Evolutionary conservation across 2,329 filamentous ascomycete species (phyloP), one percentile per base, ranked within the genome.

Genomic region (Dichotomopilus funicola): DNA sequence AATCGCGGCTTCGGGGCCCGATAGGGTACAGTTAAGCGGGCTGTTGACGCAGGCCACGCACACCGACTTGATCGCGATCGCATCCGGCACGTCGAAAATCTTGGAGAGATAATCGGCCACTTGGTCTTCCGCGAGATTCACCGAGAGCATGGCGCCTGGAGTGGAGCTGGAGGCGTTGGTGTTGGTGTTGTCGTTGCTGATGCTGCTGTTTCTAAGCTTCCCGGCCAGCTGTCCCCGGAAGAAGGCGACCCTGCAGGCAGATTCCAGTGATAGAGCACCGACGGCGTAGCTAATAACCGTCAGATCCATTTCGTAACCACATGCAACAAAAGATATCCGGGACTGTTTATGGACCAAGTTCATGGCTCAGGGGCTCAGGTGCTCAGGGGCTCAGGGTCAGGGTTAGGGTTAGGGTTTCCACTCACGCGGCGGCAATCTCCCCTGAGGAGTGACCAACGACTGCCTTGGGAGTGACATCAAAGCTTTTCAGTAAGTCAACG

Each of bases 381-480:
- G 52, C 5, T 52, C 49, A 40, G 57, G 45, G 51, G 38, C 35
- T 55, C 33, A 68, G 53, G 56, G 66, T 68, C 1, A 66, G 36
- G n/a, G n/a, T n/a, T n/a, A n/a, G 19, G 19, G 36, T 48, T 34
- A 70, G 51, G 55, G 36, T 8, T 41, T 12, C 9, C 12, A 41
- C 40, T 41, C 40, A 72, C 37, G 68, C 70, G 1, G 69, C 70
- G 0, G 69, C 69, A 36, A 71, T 70, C 37, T 72, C 70, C 3
- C 70, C 70, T 0, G 63, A 67, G 0, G 70, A 72, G 50, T 71
- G 69, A 0, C 70, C 70, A 2, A 70, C 53, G 0, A 70, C 66
- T 0, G 63, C 63, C 0, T 49, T 56, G 0, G 67, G 66, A 6
- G 50, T 41, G 5, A 71, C 44, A n/a, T 58, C 62, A 27, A 65